phyloP scores from a whole-genome alignment of 768 basidiomycete genomes.

The Leccinellum luteum region DNA sequence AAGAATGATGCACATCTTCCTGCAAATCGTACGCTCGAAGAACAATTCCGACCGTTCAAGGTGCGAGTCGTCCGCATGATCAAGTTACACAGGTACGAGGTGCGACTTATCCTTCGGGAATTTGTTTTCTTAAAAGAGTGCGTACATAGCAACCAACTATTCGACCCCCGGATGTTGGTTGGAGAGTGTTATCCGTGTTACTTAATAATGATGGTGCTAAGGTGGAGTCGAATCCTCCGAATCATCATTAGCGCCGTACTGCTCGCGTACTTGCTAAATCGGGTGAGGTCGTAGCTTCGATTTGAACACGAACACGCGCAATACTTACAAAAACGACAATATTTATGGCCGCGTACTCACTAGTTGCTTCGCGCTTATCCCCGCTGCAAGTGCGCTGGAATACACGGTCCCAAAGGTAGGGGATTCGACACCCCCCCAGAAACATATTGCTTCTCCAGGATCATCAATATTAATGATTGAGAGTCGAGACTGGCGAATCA shows the following conservation, averaged over 20 bases:
- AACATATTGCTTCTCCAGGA: no score
- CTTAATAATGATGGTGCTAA: no score
- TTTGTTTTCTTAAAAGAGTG: no score
- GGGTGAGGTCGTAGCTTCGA: neutral
- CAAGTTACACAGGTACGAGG: constrained; percentile 71
- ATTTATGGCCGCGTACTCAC: neutral
- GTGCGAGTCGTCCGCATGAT: constrained; percentile 78
- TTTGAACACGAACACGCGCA: neutral
- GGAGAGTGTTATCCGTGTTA: no score
- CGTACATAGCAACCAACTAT: no score
- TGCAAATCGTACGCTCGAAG: constrained; percentile 28
- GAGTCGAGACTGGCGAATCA: neutral
- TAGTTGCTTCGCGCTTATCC: neutral
- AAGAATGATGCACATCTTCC: constrained; percentile 14
- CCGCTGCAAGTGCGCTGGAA: neutral
- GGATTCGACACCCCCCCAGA: no score
- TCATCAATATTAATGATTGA: neutral
- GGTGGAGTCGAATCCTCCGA: no score
- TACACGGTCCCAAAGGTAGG: constrained; percentile 2
- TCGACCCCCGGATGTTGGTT: no score
- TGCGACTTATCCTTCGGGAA: neutral
- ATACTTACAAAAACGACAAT: neutral
- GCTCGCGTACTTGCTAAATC: no score
- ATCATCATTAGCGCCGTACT: no score
- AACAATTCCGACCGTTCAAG: constrained; percentile 59